These are phyloP conservation scores for Pleurotus pulmonarius DNA, from an alignment of 768 basidiomycete species.

Conservation along the genomic window DNA sequence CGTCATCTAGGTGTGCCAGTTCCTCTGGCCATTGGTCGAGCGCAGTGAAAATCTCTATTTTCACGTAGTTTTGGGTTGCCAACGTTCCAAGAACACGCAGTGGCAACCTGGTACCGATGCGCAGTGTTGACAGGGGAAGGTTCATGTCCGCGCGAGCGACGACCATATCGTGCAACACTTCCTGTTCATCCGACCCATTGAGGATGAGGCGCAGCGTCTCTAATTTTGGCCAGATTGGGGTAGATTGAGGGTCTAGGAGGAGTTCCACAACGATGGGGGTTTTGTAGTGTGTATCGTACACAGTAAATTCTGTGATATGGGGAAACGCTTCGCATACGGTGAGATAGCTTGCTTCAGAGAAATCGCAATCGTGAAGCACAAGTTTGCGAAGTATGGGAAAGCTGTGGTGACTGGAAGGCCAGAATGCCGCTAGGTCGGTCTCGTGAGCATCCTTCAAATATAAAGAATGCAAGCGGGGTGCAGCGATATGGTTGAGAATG, in stretches of 20 bases:
- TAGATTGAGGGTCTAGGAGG: slow-evolving; percentile 13
- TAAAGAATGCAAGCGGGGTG: slow-evolving; percentile 35
- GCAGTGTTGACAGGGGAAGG: slow-evolving; percentile 24
- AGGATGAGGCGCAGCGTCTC: slow-evolving; percentile 27
- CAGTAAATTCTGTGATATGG: slow-evolving; percentile 27
- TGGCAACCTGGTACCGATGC: slow-evolving; percentile 20
- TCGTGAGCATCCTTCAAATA: slow-evolving; percentile 39
- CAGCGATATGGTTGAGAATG: slow-evolving; percentile 33
- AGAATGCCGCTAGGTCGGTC: slow-evolving; percentile 36
- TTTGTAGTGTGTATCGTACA: slow-evolving; percentile 16
- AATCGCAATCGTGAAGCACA: slow-evolving; percentile 38
- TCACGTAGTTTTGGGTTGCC: slow-evolving; percentile 14
- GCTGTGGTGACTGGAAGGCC: slow-evolving; percentile 14
- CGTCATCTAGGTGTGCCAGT: slow-evolving; percentile 25
- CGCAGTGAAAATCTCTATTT: slow-evolving; percentile 20
- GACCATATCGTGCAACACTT: slow-evolving; percentile 21
- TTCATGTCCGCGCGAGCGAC: slow-evolving; percentile 18
- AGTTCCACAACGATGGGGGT: slow-evolving; percentile 24
- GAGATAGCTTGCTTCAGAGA: slow-evolving; percentile 26
- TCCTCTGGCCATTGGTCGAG: slow-evolving; percentile 28
- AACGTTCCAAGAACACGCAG: slow-evolving; percentile 13
- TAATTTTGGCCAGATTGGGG: slow-evolving; percentile 28
- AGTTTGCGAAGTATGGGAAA: slow-evolving; percentile 34
- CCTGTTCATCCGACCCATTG: slow-evolving; percentile 20
- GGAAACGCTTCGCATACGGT: slow-evolving; percentile 29